Base-by-base conservation (phyloP, 2,329 filamentous ascomycete genomes). In the Diplodia scrobiculata region DNA sequence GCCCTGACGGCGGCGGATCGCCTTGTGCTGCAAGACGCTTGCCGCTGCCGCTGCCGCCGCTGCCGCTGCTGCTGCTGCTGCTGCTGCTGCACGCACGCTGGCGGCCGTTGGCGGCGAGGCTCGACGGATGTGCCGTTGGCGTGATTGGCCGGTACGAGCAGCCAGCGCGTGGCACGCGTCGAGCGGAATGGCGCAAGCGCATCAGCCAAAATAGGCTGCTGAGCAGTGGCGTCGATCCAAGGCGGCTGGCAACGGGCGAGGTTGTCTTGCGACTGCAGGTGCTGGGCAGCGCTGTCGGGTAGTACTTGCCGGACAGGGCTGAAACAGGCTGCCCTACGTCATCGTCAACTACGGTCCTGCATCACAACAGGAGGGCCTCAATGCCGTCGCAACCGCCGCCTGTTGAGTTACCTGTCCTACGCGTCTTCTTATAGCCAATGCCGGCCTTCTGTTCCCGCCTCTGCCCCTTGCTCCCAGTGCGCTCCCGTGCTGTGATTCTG, bases 341-440 rank as follows among this genome's bases (percentile, higher is more conserved):
- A 41, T 54, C 5, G 17, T 34, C 19, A 14, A 29, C 29, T 32
- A 13, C 21, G 3, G 25, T 53, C 27, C 17, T 25, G 17, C 27
- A 53, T 29, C 25, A 54, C n/a, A n/a, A 11, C 52, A 54, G 17
- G 17, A 32, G 4, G n/a, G 38, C 32, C 27, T 36, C 14, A 9
- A 34, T 58, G 53, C 53, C 53, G 53, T 41, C 32, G 36, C 29
- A 41, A 27, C 53, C 53, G 53, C 17, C 14, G 19, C 53, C 34
- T 58, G 53, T 36, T 29, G 14, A 25, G 19, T 7, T 5, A 45
- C 53, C 34, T n/a, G 34, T 10, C 36, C 53, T 58, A 41, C 32
- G 25, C 27, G 5, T 34, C 21, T 14, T 59, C 25, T 32, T 48
- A 59, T 48, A 59, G 38, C 55, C 36, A 47, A 60, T 48, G 54